phyloP scores from a whole-genome alignment of 1,284 basidiomycete species.

The Cryptococcus sp. region DNA sequence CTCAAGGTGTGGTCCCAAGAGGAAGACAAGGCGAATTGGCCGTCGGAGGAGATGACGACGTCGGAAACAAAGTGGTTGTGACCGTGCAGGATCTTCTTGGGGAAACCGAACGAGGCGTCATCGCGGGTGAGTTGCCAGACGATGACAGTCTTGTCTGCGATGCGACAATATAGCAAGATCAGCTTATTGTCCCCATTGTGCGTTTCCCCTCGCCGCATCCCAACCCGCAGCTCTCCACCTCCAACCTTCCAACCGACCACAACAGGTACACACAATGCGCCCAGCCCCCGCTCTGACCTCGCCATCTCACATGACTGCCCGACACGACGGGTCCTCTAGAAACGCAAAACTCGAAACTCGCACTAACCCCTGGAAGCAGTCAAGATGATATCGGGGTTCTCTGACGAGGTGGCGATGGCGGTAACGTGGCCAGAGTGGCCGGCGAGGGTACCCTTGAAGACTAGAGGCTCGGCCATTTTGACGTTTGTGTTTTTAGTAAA shows the following conservation, averaged over 20 bases:
- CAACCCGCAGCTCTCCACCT: too few species aligned
- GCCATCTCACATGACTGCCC: too few species aligned
- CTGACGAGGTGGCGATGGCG: slow-evolving; percentile 92
- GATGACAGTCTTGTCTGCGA: slow-evolving; percentile 96
- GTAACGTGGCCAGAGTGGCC: slow-evolving; percentile 98
- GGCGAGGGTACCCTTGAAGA: slow-evolving; percentile 87
- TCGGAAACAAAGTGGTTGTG: slow-evolving; percentile 99
- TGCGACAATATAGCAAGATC: slow-evolving; percentile 5
- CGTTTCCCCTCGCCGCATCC: too few species aligned
- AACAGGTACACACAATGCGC: too few species aligned
- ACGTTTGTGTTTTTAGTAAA: slow-evolving; percentile 1
- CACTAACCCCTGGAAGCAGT: slow-evolving; percentile 90
- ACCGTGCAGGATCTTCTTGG: slow-evolving; percentile 95
- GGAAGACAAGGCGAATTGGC: slow-evolving; percentile 98
- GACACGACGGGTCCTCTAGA: too few species aligned
- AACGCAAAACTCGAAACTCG: too few species aligned
- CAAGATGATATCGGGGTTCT: slow-evolving; percentile 96
- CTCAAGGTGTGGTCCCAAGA: slow-evolving; percentile 99
- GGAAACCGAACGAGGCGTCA: slow-evolving; percentile 84
- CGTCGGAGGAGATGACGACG: slow-evolving; percentile 97
- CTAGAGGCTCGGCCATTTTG: slow-evolving; percentile 78
- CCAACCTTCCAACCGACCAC: too few species aligned
- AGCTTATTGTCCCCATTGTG: slow-evolving; percentile 11
- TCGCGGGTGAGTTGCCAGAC: slow-evolving; percentile 99
- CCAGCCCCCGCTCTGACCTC: too few species aligned